Percentiles rank a stretch among this genome's conserved stretches.
These are phyloP conservation scores for Aspergillus arachidicola DNA, from an alignment of 2,329 filamentous ascomycete species.

Conservation along the genomic window DNA sequence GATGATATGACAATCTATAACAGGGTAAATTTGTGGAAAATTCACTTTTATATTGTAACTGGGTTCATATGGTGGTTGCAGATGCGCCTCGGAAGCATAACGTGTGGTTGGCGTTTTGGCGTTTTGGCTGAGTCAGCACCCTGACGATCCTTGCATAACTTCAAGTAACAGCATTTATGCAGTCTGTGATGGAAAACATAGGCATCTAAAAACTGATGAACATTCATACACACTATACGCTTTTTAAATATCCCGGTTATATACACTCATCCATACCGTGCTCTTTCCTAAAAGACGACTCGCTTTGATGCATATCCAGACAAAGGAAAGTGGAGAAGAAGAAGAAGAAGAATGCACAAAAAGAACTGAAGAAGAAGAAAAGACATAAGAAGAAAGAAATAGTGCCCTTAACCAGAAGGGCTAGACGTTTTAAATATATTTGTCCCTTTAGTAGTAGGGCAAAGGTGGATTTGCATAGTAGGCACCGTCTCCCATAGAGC, in stretches of 20 bases:
- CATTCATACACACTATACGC: not conserved
- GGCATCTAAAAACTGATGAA: not conserved
- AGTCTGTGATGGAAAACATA: not conserved
- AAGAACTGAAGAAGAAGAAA: not conserved
- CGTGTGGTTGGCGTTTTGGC: conserved; percentile 1
- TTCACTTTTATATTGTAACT: not conserved
- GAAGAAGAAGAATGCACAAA: not conserved
- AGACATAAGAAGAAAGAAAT: not conserved
- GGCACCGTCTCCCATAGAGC: conserved; percentile 27
- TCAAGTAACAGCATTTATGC: not conserved
- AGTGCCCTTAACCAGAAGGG: conserved; percentile 1
- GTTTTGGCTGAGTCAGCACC: conserved; percentile 9
- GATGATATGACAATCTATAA: not conserved
- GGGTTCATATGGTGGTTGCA: not conserved
- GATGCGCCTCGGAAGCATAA: not conserved
- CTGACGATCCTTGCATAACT: not conserved
- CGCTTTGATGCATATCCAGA: not conserved
- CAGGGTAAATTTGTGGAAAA: no score
- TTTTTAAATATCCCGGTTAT: not conserved
- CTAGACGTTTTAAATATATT: not conserved
- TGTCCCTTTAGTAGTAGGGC: conserved; percentile 24
- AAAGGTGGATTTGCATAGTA: conserved; percentile 30
- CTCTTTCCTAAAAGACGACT: not conserved
- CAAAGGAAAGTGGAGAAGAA: not conserved
- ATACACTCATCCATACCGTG: not conserved